phyloP scores from a whole-genome alignment of 2,329 filamentous ascomycete species.

The Apiospora saccharicola region DNA sequence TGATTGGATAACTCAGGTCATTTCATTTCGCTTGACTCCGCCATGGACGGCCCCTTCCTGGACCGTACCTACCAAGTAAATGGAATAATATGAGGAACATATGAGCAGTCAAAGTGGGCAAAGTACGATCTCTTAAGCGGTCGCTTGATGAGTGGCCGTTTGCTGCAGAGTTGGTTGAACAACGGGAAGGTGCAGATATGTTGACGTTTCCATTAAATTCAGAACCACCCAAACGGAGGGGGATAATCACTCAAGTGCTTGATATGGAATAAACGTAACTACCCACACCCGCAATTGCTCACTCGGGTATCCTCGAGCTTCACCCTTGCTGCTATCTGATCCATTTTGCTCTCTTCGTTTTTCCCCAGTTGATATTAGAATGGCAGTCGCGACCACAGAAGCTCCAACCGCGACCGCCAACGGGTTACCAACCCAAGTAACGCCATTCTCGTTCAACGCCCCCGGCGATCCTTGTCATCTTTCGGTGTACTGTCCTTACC shows the following conservation, averaged over 20 bases:
- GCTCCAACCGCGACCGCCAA: neutral
- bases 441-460: constrained; percentile 15
- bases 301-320: neutral
- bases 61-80: neutral
- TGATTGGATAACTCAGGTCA: neutral
- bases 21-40: neutral
- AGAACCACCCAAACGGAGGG: neutral
- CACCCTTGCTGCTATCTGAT: neutral
- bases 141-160: neutral
- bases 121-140: no score
- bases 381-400: neutral
- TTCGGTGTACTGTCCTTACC: constrained; percentile 14
- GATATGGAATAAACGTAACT: neutral
- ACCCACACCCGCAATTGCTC: no score
- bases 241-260: neutral
- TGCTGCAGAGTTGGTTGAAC: neutral
- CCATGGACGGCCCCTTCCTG: neutral
- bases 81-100: no score
- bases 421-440: constrained; percentile 19
- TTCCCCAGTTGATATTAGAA: neutral
- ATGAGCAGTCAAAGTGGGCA: no score
- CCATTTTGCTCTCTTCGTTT: neutral
- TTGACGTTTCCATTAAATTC: neutral
- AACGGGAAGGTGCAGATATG: neutral
- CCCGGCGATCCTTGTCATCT: neutral